These are phyloP conservation scores for Boletus rufocinnamomeus DNA, from an alignment of 768 basidiomycete genomes.

Conservation along the genomic window DNA sequence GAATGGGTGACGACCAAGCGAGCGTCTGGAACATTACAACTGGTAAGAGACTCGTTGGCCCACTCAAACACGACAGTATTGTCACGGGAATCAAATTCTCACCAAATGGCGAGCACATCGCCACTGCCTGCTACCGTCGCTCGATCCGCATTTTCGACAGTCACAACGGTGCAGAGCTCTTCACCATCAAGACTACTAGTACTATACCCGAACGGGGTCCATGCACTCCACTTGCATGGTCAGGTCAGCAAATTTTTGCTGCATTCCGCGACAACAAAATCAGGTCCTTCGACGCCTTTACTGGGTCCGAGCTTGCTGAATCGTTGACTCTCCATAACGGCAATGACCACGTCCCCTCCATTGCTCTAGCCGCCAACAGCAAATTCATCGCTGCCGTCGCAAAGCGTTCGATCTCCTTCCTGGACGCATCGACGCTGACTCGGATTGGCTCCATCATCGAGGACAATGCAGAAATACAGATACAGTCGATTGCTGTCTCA, in stretches of 20 bases:
- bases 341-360: neutral
- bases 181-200: neutral
- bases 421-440: neutral
- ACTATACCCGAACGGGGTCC: accelerated
- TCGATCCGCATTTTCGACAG: neutral
- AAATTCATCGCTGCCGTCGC: neutral
- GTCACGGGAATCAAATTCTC: neutral
- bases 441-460: neutral
- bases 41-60: neutral
- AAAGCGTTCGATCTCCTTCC: neutral
- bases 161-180: neutral
- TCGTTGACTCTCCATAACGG: neutral
- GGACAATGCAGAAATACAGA: neutral
- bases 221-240: neutral
- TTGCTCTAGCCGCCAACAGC: neutral
- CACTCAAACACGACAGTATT: neutral
- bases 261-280: neutral
- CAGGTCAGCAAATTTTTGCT: neutral
- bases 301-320: neutral
- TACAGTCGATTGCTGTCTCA: no score
- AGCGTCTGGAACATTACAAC: neutral
- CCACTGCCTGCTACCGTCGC: neutral
- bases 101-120: neutral
- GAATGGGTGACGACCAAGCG: neutral
- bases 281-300: neutral